phyloP scores from a whole-genome alignment of 1,139 yeast species.

The Suhomyces panamericanus region DNA sequence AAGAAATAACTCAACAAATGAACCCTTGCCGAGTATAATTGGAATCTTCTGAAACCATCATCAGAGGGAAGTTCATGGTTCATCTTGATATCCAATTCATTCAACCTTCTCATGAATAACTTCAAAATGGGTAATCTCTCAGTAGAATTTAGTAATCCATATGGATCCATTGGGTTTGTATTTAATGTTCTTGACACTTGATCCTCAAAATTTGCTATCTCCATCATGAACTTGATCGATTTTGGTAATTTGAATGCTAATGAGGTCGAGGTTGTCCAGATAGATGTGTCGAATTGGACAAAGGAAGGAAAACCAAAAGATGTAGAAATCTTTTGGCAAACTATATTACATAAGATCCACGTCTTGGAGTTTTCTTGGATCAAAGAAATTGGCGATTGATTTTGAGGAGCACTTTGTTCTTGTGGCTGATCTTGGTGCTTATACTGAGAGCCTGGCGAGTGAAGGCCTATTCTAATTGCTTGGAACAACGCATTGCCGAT shows the following conservation, averaged over 20 bases:
- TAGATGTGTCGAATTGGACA: slow-evolving; percentile 77
- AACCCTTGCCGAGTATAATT: slow-evolving; percentile 69
- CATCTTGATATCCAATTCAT: slow-evolving; percentile 65
- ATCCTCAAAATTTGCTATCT: slow-evolving; percentile 81
- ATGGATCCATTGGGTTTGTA: slow-evolving; percentile 65
- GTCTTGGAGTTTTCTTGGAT: slow-evolving; percentile 80
- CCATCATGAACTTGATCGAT: slow-evolving; percentile 70
- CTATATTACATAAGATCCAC: slow-evolving; percentile 91
- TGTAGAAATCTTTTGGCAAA: slow-evolving; percentile 85
- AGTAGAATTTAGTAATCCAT: slow-evolving; percentile 63
- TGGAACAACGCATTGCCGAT: slow-evolving; percentile 89
- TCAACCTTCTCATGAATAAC: slow-evolving; percentile 68
- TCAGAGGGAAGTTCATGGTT: slow-evolving; percentile 29
- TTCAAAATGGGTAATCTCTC: slow-evolving; percentile 76
- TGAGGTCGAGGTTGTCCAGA: slow-evolving; percentile 43
- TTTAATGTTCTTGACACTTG: slow-evolving; percentile 79
- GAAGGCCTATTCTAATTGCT: slow-evolving; percentile 88
- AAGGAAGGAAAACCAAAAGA: slow-evolving; percentile 95
- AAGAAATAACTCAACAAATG: slow-evolving; percentile 81
- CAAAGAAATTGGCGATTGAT: slow-evolving; percentile 32
- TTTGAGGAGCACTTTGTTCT: slow-evolving; percentile 20
- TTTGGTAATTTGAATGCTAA: slow-evolving; percentile 46
- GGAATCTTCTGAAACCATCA: slow-evolving; percentile 70
- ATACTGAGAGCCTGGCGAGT: slow-evolving; percentile 50
- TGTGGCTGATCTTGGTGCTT: slow-evolving; percentile 9